Base-by-base conservation (phyloP, 345 rosid genomes). In the Camelina sativa region DNA sequence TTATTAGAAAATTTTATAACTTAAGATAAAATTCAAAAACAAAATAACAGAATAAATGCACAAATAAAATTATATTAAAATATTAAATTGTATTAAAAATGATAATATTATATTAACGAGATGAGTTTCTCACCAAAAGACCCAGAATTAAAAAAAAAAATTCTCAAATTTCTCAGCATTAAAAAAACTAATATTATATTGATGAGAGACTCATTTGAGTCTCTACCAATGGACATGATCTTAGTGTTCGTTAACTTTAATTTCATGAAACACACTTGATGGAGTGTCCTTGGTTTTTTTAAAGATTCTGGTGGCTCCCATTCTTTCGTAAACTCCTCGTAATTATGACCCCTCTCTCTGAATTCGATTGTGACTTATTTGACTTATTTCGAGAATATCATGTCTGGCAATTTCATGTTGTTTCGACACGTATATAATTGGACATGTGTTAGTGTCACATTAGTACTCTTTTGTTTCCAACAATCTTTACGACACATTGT, bases 251-350 rank as follows among this genome's bases (percentile, higher is more conserved):
- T 61, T 60, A 50, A 71, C 67, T 60, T 60, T 22, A 11, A 37
- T 50, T 51, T 52, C 44, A 8, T 12, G 62, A 54, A 41, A 48
- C 69, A 69, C 46, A 62, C 35, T 51, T 41, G 34, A 62, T 16
- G 43, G 41, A 17, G 11, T 57, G 3, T 30, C 44, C 55, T 55
- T 11, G 63, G 40, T 11, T 55, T 54, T 56, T 23, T 11, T 5
- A 23, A 28, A 55, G 37, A 25, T 55, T 1, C 35, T 12, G 12
- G 69, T 72, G 69, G 69, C n/a, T 17, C 68, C 69, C 41, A 16
- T 13, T 59, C 47, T 59, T 59, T 48, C 28, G 57, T 2, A 60
- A 34, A 47, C 17, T 59, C 57, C 50, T 60, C 60, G 67, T 50
- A 60, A 20, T 66, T 5, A 12, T 44, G 32, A 57, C 56, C 65